A percentile compares a stretch with the other conserved stretches of the same genome.
These are phyloP conservation scores for Chenopodium berlandieri DNA, from an alignment of 148 eudicot species.

Conservation along the genomic window DNA sequence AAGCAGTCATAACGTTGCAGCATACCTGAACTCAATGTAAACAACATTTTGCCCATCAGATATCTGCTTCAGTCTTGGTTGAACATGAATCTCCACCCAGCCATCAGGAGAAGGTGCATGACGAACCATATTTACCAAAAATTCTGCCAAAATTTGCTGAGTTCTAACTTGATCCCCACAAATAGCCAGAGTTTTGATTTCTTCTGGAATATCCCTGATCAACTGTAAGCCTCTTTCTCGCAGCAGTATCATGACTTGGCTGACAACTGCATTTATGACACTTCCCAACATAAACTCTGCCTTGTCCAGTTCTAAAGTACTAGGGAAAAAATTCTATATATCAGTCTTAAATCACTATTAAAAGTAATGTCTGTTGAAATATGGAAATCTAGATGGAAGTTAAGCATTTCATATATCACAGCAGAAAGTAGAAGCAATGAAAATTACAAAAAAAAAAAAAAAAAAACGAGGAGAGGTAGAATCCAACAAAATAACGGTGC, in stretches of 20 bases:
- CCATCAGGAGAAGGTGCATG: slow-evolving; percentile 88
- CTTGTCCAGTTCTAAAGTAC: slow-evolving; percentile 68
- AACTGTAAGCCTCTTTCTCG: slow-evolving; percentile 77
- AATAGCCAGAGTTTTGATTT: slow-evolving; percentile 64
- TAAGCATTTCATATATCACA: background rate
- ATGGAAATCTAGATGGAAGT: background rate
- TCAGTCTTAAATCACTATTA: background rate
- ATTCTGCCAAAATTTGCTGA: slow-evolving; percentile 79
- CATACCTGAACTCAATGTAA: slow-evolving; percentile 79
- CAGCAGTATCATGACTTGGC: slow-evolving; percentile 78
- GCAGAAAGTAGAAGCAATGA: background rate
- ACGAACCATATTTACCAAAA: slow-evolving; percentile 74
- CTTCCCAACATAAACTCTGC: slow-evolving; percentile 70
- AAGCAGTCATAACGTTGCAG: background rate
- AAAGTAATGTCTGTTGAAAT: background rate
- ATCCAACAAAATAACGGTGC: background rate
- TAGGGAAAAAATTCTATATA: slow-evolving; percentile 19
- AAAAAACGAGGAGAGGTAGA: background rate
- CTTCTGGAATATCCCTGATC: slow-evolving; percentile 88
- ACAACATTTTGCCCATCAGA: slow-evolving; percentile 42
- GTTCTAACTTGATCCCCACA: slow-evolving; percentile 82
- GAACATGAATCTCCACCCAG: slow-evolving; percentile 86
- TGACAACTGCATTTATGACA: slow-evolving; percentile 82
- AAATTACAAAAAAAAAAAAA: background rate
- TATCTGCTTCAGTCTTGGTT: slow-evolving; percentile 60